phyloP scores from a whole-genome alignment of 306 rosid genomes.

The Alnus rubra region DNA sequence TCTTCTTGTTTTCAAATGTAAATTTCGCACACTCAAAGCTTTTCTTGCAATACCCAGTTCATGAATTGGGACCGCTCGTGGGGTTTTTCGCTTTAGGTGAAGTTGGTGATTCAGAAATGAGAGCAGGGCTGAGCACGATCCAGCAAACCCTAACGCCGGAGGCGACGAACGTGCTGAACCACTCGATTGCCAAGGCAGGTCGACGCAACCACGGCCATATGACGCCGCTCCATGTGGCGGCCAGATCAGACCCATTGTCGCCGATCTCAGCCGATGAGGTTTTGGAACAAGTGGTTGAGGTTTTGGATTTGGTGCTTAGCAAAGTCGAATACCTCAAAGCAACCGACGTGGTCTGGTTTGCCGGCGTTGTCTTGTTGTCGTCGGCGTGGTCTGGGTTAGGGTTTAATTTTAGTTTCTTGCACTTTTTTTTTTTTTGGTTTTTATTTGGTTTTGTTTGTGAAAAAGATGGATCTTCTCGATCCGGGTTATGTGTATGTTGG shows the following conservation, averaged over 20 bases:
- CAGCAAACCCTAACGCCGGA: conserved; percentile 97
- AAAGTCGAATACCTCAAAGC: too few species aligned
- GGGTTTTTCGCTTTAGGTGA: neutral
- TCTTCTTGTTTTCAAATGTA: neutral
- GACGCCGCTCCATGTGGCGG: conserved; percentile 95
- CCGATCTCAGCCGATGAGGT: conserved; percentile 20
- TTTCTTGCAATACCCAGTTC: conserved; percentile 26
- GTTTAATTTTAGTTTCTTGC: too few species aligned
- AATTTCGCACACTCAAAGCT: conserved; percentile 33
- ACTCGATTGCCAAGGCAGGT: conserved; percentile 87
- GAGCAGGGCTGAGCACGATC: conserved; percentile 94
- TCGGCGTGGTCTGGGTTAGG: too few species aligned
- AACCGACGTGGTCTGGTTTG: too few species aligned
- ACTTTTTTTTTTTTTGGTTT: too few species aligned
- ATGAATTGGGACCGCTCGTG: conserved; percentile 2
- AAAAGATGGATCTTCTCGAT: too few species aligned
- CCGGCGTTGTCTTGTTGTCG: too few species aligned
- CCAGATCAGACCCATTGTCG: conserved; percentile 51
- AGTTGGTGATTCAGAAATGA: conserved; percentile 53
- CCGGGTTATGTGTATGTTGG: too few species aligned
- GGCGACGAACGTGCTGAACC: conserved; percentile 88
- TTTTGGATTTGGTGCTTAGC: too few species aligned
- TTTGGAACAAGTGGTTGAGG: too few species aligned
- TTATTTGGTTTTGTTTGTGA: too few species aligned
- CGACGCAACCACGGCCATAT: conserved; percentile 95